Conservation (phyloP, 208 protist genomes). For the Balamuthia mandrillaris region DNA sequence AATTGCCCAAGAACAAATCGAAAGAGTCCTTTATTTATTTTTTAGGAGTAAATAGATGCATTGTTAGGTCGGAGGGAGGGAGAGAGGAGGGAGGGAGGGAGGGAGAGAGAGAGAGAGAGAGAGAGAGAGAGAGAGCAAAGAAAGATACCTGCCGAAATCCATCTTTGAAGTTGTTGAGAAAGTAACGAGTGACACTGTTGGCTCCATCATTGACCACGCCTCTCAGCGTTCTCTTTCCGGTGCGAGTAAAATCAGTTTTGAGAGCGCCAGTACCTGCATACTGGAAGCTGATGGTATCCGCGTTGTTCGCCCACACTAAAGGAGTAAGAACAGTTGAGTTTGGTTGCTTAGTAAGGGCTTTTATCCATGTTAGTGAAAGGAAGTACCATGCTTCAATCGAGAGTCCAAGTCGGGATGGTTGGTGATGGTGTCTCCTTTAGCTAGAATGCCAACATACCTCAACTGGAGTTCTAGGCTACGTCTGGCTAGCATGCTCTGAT, state of each 20-base stretch:
- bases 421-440: not conserved
- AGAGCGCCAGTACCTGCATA: conserved; percentile 33
- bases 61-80: too few species aligned
- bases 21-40: conserved; percentile 14
- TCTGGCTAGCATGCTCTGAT: too few species aligned
- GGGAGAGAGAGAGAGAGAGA: too few species aligned
- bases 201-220: not conserved
- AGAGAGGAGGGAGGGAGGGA: too few species aligned
- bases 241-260: conserved; percentile 47
- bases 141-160: not conserved
- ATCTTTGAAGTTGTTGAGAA: not conserved
- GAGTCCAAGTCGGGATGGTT: too few species aligned
- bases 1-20: conserved; percentile 19
- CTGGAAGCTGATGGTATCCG: conserved; percentile 5
- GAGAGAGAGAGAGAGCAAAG: not conserved
- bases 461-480: too few species aligned
- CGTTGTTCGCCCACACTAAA: conserved; percentile 25
- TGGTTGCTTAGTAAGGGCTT: too few species aligned
- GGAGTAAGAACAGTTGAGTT: too few species aligned
- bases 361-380: too few species aligned
- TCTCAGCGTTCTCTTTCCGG: conserved; percentile 61
- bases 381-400: too few species aligned
- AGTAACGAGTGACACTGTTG: not conserved
- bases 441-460: too few species aligned
- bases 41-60: too few species aligned